These are phyloP conservation scores for Phlegmacium glaucopus DNA, from an alignment of 768 basidiomycete genomes.

Conservation along the genomic window DNA sequence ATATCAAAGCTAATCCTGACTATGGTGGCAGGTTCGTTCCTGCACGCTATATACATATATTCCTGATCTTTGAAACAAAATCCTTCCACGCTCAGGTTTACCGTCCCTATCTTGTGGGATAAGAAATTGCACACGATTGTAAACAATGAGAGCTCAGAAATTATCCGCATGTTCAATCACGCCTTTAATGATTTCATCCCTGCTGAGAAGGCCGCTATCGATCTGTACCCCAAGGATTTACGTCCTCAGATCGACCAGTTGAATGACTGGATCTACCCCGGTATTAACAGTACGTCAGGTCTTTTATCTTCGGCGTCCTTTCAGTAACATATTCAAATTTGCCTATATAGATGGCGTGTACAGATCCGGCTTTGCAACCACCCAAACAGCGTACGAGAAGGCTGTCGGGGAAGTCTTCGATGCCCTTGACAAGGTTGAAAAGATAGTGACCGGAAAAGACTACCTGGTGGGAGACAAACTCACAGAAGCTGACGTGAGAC, in stretches of 20 bases:
- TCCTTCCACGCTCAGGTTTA: conserved; percentile 51
- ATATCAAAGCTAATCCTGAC: conserved; percentile 67
- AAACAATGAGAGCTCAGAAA: conserved; percentile 94
- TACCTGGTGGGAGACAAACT: conserved; percentile 81
- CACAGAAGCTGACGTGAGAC: conserved; percentile 82
- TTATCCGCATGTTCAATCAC: conserved; percentile 90
- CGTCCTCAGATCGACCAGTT: conserved; percentile 76
- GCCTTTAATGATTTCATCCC: conserved; percentile 76
- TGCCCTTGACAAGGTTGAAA: conserved; percentile 79
- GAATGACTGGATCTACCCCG: conserved; percentile 85
- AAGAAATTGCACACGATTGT: conserved; percentile 85
- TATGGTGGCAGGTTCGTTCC: conserved; percentile 62
- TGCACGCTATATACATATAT: background rate
- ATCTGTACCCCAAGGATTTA: conserved; percentile 76
- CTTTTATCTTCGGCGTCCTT: background rate
- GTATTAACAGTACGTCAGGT: conserved; percentile 67
- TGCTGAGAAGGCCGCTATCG: conserved; percentile 57
- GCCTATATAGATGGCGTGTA: conserved; percentile 72
- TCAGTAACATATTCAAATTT: background rate
- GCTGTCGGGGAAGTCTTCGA: conserved; percentile 75
- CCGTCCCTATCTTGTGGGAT: conserved; percentile 92
- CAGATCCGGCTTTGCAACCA: conserved; percentile 82
- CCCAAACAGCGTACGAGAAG: conserved; percentile 75
- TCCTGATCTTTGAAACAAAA: background rate
- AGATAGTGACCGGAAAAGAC: conserved; percentile 70